These are phyloP conservation scores for Rhododendron mucronatum DNA, from an alignment of 148 eudicot species.

Conservation along the genomic window DNA sequence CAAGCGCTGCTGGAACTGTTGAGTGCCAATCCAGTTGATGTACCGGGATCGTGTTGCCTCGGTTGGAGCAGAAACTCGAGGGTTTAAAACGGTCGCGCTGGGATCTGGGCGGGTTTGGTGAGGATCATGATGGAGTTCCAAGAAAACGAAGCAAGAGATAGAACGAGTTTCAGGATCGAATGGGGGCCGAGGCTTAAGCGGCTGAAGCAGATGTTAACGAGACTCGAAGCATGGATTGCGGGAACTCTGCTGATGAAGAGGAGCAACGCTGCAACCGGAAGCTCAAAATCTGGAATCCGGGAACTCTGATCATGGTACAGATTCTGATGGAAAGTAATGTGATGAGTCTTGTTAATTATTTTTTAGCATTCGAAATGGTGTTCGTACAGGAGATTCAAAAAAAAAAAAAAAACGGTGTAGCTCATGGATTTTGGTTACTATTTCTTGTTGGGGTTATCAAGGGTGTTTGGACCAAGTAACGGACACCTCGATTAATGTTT, in stretches of 20 bases:
- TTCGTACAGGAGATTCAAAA: no score
- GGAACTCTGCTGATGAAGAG: not conserved
- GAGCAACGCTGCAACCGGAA: not conserved
- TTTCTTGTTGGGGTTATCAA: no score
- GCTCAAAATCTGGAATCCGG: not conserved
- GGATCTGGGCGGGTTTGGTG: not conserved
- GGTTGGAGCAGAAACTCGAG: not conserved
- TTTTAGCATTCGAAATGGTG: no score
- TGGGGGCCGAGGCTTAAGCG: not conserved
- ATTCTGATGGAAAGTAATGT: not conserved
- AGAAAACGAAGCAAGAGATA: not conserved
- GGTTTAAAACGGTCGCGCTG: not conserved
- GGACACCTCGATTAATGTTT: no score
- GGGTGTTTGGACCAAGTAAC: no score
- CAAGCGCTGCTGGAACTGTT: not conserved
- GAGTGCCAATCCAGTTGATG: not conserved
- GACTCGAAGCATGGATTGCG: not conserved
- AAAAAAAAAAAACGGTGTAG: no score
- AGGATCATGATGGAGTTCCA: not conserved
- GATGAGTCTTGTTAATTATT: no score
- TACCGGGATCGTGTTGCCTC: not conserved
- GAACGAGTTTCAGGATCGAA: not conserved
- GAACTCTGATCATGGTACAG: not conserved
- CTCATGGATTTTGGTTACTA: no score
- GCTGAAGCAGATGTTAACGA: not conserved